Evolutionary conservation across 1,139 yeast species (phyloP).

Genomic region (Sugiyamaella pinicola): DNA sequence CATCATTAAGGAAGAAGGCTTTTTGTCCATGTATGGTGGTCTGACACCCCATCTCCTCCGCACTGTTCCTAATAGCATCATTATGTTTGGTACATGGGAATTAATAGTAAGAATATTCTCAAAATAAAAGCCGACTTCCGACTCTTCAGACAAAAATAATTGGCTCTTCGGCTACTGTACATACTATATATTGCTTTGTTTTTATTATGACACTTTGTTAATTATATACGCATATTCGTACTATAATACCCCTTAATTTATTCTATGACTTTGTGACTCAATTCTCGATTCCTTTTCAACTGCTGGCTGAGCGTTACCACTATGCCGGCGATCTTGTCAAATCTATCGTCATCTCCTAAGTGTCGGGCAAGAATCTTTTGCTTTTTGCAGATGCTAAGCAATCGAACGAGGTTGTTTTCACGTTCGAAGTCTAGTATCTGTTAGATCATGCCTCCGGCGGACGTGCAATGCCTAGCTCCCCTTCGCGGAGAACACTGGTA

Average conservation of each 20-base stretch:
- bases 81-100: slow-evolving; percentile 99
- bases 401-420: slow-evolving; percentile 15
- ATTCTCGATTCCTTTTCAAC: neutral
- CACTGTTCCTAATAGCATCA: slow-evolving; percentile 96
- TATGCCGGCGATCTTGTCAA: neutral
- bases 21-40: slow-evolving; percentile 94
- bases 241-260: neutral
- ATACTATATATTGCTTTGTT: neutral
- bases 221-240: slow-evolving; percentile 1
- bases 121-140: slow-evolving; percentile 8
- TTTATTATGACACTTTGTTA: too few species aligned
- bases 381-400: slow-evolving; percentile 18
- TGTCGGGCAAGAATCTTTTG: slow-evolving; percentile 19
- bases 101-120: slow-evolving; percentile 64
- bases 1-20: slow-evolving; percentile 86
- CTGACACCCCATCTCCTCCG: slow-evolving; percentile 93
- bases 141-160: too few species aligned
- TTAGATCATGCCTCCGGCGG: too few species aligned
- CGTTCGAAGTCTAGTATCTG: slow-evolving; percentile 15
- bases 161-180: slow-evolving; percentile 6
- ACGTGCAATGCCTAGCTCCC: too few species aligned
- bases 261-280: neutral
- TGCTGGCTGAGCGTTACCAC: neutral
- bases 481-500: neutral
- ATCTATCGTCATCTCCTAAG: slow-evolving; percentile 9